These are phyloP conservation scores for Pseudopyricularia javanii DNA, from an alignment of 2,329 filamentous ascomycete species.

Conservation along the genomic window DNA sequence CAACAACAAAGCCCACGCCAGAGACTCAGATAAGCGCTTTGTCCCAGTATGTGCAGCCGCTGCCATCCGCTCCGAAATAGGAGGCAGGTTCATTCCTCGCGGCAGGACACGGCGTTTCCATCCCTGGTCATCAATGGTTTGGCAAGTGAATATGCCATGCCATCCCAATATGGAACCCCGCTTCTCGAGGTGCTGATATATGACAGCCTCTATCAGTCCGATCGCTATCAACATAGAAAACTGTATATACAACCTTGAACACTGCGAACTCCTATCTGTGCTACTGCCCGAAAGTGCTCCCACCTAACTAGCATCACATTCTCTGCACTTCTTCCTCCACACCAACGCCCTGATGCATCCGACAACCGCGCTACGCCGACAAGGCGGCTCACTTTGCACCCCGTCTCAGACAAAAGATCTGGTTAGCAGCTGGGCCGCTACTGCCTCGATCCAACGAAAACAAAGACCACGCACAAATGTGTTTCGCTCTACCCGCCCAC, in stretches of 20 bases:
- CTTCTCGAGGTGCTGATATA: background rate
- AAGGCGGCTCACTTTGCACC: background rate
- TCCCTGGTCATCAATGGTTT: background rate
- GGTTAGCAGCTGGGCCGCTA: background rate
- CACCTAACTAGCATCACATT: background rate
- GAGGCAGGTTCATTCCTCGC: background rate
- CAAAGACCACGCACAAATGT: background rate
- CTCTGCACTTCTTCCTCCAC: background rate
- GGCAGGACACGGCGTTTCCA: background rate
- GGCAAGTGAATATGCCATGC: background rate
- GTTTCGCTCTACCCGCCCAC: background rate
- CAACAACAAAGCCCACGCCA: background rate
- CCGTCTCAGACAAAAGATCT: background rate
- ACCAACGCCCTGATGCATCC: background rate
- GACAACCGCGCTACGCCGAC: background rate
- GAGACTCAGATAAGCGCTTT: background rate
- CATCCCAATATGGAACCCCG: background rate
- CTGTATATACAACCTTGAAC: background rate
- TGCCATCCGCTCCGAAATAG: background rate
- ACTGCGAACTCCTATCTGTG: background rate
- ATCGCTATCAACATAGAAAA: background rate
- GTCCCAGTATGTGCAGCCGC: background rate
- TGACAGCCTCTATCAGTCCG: background rate
- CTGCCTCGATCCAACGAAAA: background rate
- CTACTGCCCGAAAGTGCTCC: background rate